Evolutionary conservation across 176 grass and related monocot species (phyloP).

Genomic region (Microstegium vimineum): DNA sequence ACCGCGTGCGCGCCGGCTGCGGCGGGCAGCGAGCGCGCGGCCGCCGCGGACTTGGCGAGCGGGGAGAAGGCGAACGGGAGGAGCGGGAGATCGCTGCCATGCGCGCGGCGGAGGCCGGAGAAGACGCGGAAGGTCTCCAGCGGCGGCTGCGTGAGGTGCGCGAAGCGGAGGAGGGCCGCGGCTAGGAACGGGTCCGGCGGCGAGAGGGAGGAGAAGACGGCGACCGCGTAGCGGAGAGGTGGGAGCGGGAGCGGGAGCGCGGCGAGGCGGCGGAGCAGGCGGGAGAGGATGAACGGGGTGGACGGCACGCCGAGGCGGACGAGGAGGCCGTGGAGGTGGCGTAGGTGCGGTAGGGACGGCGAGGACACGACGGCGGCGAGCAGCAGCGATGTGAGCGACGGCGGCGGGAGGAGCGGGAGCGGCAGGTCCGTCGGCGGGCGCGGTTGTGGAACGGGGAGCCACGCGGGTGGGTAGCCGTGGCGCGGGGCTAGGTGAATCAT

Average conservation of each 20-base stretch:
- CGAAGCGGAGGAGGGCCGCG: constrained; percentile 40
- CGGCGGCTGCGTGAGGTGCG: constrained; percentile 33
- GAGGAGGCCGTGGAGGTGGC: constrained; percentile 41
- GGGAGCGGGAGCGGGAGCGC: constrained; percentile 7
- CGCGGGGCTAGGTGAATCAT: constrained; percentile 25
- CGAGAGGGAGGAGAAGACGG: constrained; percentile 26
- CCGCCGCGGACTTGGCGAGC: constrained; percentile 40
- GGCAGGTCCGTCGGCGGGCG: constrained; percentile 4
- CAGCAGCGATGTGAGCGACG: constrained; percentile 35
- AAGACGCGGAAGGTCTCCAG: constrained; percentile 39
- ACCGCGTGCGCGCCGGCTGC: constrained; percentile 21
- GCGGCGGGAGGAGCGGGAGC: constrained; percentile 37
- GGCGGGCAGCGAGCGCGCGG: constrained; percentile 20
- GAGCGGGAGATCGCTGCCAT: constrained; percentile 39
- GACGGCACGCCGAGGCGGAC: constrained; percentile 20
- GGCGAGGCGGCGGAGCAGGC: constrained; percentile 46
- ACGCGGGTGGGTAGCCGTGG: background rate
- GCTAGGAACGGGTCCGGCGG: constrained; percentile 50
- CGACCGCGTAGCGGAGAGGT: constrained; percentile 39
- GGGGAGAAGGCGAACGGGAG: constrained; percentile 53
- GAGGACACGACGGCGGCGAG: constrained; percentile 33
- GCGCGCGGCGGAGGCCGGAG: constrained; percentile 14
- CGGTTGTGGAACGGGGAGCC: background rate
- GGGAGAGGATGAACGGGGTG: constrained; percentile 39
- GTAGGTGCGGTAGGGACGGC: constrained; percentile 34